phyloP scores from a whole-genome alignment of 768 basidiomycete genomes.

The Auricularia heimuer region DNA sequence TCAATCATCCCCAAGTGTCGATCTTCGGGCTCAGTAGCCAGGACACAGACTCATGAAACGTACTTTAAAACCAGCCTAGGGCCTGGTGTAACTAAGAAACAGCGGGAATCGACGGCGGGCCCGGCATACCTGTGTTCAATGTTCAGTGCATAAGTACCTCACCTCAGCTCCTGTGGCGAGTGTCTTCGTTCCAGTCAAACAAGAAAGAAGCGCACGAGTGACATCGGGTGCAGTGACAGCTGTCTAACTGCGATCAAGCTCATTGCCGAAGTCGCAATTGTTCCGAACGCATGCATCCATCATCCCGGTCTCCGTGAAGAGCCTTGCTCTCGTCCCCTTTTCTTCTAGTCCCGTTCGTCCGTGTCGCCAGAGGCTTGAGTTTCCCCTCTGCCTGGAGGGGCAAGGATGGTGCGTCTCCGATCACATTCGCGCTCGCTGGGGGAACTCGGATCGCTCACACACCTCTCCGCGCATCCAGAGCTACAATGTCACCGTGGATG shows the following conservation, averaged over 20 bases:
- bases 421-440: not conserved
- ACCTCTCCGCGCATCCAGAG: not conserved
- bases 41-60: no score
- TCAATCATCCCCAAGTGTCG: no score
- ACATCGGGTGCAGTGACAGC: not conserved
- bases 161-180: no score
- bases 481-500: not conserved
- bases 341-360: not conserved
- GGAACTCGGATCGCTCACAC: not conserved
- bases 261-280: not conserved
- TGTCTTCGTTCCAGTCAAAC: no score
- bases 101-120: no score
- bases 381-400: not conserved
- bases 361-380: not conserved
- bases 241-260: not conserved
- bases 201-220: no score
- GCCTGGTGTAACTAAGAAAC: no score
- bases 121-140: no score
- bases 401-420: not conserved
- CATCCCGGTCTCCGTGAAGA: not conserved
- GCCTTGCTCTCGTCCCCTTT: not conserved
- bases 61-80: no score
- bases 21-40: no score
- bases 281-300: not conserved
- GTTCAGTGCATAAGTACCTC: no score